Conservation (phyloP, 805 yeast species). For the Candida silvatica region DNA sequence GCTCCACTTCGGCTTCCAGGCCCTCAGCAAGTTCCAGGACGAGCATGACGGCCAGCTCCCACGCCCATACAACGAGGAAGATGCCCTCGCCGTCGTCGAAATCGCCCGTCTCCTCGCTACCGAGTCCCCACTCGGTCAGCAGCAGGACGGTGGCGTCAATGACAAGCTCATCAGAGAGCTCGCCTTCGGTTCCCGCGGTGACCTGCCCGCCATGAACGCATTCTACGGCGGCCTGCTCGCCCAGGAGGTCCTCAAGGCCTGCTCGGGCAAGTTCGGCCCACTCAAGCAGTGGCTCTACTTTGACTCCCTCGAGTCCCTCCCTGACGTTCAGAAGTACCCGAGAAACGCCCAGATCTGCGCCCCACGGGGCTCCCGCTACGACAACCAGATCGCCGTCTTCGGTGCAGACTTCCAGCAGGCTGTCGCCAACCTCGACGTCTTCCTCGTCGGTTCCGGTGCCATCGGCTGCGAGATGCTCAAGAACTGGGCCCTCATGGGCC, state of each 20-base stretch:
- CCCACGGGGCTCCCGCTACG: conserved; percentile 79
- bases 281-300: conserved; percentile 86
- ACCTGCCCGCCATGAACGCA: conserved; percentile 82
- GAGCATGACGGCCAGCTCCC: conserved; percentile 64
- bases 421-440: conserved; percentile 71
- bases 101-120: conserved; percentile 51
- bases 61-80: conserved; percentile 63
- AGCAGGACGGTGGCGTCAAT: conserved; percentile 43
- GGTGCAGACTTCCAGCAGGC: conserved; percentile 71
- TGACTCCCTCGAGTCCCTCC: conserved; percentile 89
- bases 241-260: conserved; percentile 92
- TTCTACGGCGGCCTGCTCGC: conserved; percentile 92
- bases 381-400: conserved; percentile 91
- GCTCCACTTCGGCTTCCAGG: conserved; percentile 88
- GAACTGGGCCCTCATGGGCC: conserved; percentile 96
- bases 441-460: conserved; percentile 96
- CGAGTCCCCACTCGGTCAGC: conserved; percentile 49
- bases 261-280: conserved; percentile 94
- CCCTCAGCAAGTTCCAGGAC: conserved; percentile 64
- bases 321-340: conserved; percentile 45
- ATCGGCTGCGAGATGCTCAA: conserved; percentile 98
- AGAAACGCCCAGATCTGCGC: conserved; percentile 66
- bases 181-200: conserved; percentile 84
- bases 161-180: conserved; percentile 61
- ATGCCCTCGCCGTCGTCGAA: conserved; percentile 58